Conservation (phyloP, 2,329 filamentous ascomycete genomes). For the Myriangium duriaei region DNA sequence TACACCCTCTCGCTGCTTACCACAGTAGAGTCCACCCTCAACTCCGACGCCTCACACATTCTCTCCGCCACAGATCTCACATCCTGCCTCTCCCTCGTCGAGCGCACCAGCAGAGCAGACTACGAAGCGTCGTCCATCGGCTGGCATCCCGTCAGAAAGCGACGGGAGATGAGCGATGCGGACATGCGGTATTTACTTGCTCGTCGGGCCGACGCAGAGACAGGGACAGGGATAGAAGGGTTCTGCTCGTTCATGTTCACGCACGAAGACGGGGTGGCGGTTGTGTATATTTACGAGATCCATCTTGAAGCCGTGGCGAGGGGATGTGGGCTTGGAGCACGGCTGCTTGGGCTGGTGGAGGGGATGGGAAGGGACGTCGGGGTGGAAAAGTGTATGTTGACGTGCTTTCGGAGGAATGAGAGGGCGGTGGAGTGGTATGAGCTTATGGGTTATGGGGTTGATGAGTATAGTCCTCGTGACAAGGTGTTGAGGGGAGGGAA, state of each 20-base stretch:
- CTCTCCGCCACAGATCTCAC: slow-evolving; percentile 26
- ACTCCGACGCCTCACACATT: slow-evolving; percentile 9
- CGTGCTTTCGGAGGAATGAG: slow-evolving; percentile 53
- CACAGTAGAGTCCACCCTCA: slow-evolving; percentile 15
- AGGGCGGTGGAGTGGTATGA: slow-evolving; percentile 49
- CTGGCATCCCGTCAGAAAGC: slow-evolving; percentile 52
- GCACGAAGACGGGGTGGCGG: slow-evolving; percentile 49
- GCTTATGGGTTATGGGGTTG: slow-evolving; percentile 42
- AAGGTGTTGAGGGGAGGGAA: slow-evolving; percentile 37
- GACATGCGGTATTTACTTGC: slow-evolving; percentile 60
- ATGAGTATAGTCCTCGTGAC: slow-evolving; percentile 40
- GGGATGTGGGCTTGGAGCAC: slow-evolving; percentile 48
- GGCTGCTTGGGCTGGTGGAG: slow-evolving; percentile 47
- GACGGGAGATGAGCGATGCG: slow-evolving; percentile 52
- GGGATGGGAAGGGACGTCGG: slow-evolving; percentile 41
- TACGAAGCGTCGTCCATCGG: slow-evolving; percentile 51
- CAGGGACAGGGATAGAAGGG: slow-evolving; percentile 14
- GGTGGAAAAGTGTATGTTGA: slow-evolving; percentile 59
- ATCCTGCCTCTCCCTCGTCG: slow-evolving; percentile 44
- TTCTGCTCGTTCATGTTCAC: slow-evolving; percentile 61
- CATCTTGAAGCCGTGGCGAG: slow-evolving; percentile 49
- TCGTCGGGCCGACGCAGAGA: slow-evolving; percentile 17
- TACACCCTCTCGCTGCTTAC: slow-evolving; percentile 15
- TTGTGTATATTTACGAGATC: slow-evolving; percentile 70
- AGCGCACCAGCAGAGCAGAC: slow-evolving; percentile 49